Evolutionary conservation across 495 filamentous ascomycete genomes (phyloP).

Genomic region (Aspergillus diversus): DNA sequence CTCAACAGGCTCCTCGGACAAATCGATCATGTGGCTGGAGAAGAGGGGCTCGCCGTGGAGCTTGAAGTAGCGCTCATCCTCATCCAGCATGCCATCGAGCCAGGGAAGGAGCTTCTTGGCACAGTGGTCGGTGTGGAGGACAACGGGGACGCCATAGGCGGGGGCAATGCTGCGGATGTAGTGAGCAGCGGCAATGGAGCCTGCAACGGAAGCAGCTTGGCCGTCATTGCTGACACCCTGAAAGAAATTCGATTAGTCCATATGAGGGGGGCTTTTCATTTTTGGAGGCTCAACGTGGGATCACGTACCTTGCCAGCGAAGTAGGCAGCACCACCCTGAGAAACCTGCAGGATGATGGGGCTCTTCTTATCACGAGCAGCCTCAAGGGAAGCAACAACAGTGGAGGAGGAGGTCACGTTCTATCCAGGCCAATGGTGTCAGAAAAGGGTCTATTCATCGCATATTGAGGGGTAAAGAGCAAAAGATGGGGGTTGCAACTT

Average conservation of each 20-base stretch:
- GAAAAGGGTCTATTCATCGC: constrained; percentile 4
- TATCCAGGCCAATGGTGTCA: constrained; percentile 20
- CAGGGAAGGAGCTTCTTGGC: constrained; percentile 94
- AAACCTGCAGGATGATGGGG: constrained; percentile 88
- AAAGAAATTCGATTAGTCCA: constrained; percentile 1
- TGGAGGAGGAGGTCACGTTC: constrained; percentile 92
- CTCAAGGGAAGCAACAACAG: constrained; percentile 85
- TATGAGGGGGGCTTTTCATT: neutral
- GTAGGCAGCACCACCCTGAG: constrained; percentile 92
- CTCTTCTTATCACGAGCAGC: constrained; percentile 87
- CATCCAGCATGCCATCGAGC: constrained; percentile 94
- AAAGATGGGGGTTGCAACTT: constrained; percentile 35
- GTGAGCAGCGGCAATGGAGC: constrained; percentile 85
- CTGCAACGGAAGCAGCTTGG: constrained; percentile 86
- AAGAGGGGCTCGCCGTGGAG: constrained; percentile 89
- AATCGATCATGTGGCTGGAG: constrained; percentile 96
- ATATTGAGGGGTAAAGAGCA: neutral
- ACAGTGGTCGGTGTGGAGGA: constrained; percentile 93
- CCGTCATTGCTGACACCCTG: constrained; percentile 81
- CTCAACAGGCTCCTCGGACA: constrained; percentile 85
- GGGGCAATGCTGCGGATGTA: constrained; percentile 91
- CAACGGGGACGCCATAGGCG: constrained; percentile 84
- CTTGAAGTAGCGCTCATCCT: constrained; percentile 93
- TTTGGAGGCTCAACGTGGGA: no score
- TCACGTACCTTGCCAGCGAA: constrained; percentile 80